Evolutionary conservation across 1,284 basidiomycete species (phyloP), one percentile per base, ranked within the genome.

Genomic region (Ustilago vetiveriae): DNA sequence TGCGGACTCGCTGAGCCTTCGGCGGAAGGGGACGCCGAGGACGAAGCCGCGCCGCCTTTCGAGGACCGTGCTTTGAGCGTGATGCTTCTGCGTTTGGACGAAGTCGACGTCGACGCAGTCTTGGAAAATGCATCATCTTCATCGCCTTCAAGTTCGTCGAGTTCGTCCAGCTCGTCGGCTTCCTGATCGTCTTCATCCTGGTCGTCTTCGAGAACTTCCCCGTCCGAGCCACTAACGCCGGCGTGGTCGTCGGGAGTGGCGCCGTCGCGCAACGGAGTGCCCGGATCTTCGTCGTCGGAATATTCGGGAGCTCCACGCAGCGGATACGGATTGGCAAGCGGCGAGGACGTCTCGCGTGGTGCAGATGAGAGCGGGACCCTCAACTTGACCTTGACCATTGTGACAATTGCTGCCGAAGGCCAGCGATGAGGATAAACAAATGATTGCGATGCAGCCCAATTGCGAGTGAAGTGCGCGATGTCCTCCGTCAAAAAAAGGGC

Each of bases 321-420:
- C 2, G 67, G 58, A 48, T 67, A 55, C 3, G 56, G 54, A 29
- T 69, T 70, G 46, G 57, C 47, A 11, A 70, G 57, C 3, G 67
- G 67, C 8, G 67, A 65, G 4, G 60, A 60, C n/a, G 67, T 57
- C 24, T 70, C 59, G 62, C 67, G 67, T 11, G 58, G 58, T 22
- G 68, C 53, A 1, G 63, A 63, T 0, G 68, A 66, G 57, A 71
- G 68, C 7, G 68, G 68, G 3, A 71, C 68, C 29, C 68, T 54
- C 43, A 71, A 40, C 55, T 67, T 71, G 50, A 71, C 68, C 35
- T 71, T 71, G 53, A 71, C 58, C 62, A 65, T 57, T 29, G 13
- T 21, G 36, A 8, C 7, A 8, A 21, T 21, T 19, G 19, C 36
- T 21, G 6, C 41, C 24, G 36, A 29, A 9, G 8, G 5, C 16